Evolutionary conservation across 345 rosid species (phyloP), one percentile per base, ranked within the genome.

Genomic region (Citrus inodora): DNA sequence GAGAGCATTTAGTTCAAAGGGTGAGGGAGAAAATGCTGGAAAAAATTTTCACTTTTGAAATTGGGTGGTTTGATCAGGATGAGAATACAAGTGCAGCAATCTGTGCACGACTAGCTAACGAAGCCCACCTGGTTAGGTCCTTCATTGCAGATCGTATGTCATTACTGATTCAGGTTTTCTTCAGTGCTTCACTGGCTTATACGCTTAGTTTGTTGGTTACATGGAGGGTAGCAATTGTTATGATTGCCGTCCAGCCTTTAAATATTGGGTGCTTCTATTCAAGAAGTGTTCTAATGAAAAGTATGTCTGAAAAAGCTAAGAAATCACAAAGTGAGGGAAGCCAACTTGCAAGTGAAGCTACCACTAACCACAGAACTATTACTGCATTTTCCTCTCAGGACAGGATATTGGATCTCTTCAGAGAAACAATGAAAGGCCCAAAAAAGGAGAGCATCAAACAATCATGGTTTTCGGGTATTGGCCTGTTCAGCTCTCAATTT

Each of bases 261-360:
- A 25, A 86, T 62, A 86, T 87, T 3, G 86, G 83, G 5, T 64
- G 87, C 80, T 85, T 86, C 40, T 89, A 85, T 32, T 85, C 78
- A 0, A 83, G 80, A 74, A 79, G 76, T 71, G 86, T 86, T 59
- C 77, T 89, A 68, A 85, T 89, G 89, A 86, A 82, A 84, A 87
- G 80, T n/a, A 78, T 83, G 89, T 86, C 91, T 3, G 68, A 68
- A 60, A 83, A 85, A 59, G 88, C 89, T n/a, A 78, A 30, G 28
- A 82, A 83, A 27, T 84, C 85, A 11, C 89, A 85, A 60, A 74
- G 59, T 24, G 82, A 81, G 71, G 88, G 87, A 60, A 83, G 88
- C 78, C 85, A 87, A 42, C 76, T 86, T 6, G 90, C 92, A 65
- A 86, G 88, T 33, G 88, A 87, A 81, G 89, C 89, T 40, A 81